These are phyloP conservation scores for Porcisia hertigi DNA, from an alignment of 208 protist genomes.

Conservation along the genomic window DNA sequence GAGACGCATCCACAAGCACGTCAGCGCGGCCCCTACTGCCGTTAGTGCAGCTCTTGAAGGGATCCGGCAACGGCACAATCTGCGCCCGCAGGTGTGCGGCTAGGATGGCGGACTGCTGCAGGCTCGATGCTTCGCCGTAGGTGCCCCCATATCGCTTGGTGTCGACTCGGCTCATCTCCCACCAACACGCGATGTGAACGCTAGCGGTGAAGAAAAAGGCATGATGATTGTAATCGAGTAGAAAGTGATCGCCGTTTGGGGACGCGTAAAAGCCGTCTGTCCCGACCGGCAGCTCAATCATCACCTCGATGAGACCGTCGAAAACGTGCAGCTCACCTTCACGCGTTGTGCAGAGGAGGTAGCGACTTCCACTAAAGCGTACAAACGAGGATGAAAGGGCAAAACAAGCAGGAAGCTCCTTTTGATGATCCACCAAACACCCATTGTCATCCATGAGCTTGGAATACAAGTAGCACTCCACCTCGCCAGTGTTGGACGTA, in stretches of 20 bases:
- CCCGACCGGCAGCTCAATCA: conserved; percentile 52
- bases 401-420: conserved; percentile 52
- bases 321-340: conserved; percentile 56
- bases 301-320: conserved; percentile 46
- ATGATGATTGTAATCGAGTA: conserved; percentile 45
- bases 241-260: conserved; percentile 36
- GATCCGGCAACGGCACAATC: conserved; percentile 15
- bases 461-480: conserved; percentile 57
- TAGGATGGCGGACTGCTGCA: conserved; percentile 9
- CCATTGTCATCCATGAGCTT: conserved; percentile 30
- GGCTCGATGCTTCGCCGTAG: conserved; percentile 7
- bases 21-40: not conserved
- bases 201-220: conserved; percentile 43
- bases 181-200: conserved; percentile 31
- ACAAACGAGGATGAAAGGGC: conserved; percentile 38
- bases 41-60: not conserved
- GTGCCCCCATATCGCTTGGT: conserved; percentile 4
- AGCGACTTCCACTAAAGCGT: conserved; percentile 53
- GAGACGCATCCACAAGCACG: not conserved
- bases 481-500: conserved; percentile 26
- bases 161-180: conserved; percentile 30
- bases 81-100: conserved; percentile 31
- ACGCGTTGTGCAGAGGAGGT: conserved; percentile 49
- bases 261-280: conserved; percentile 66
- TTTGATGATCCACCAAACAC: conserved; percentile 29